Evolutionary conservation across 495 filamentous ascomycete species (phyloP).

Genomic region (Aspergillus diversus): DNA sequence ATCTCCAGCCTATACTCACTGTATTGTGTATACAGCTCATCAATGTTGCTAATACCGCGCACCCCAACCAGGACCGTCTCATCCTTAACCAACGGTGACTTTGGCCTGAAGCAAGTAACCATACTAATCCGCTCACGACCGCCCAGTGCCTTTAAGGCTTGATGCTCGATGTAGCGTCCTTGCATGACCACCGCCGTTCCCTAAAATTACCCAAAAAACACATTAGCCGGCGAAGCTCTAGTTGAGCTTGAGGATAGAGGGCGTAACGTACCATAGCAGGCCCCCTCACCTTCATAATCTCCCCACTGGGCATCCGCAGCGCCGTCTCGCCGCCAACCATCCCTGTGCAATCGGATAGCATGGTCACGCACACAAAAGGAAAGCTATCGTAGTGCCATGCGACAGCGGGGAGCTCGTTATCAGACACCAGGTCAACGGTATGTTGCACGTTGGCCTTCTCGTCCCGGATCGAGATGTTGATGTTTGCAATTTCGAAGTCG

Average conservation of each 20-base stretch:
- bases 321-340: slow-evolving; percentile 80
- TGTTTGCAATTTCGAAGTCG: slow-evolving; percentile 73
- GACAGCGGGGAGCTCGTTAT: slow-evolving; percentile 53
- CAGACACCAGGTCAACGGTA: neutral
- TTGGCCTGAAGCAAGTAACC: slow-evolving; percentile 72
- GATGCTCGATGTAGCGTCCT: slow-evolving; percentile 72
- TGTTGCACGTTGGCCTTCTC: slow-evolving; percentile 23
- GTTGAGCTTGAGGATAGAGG: neutral
- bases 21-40: slow-evolving; percentile 69
- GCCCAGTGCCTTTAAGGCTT: slow-evolving; percentile 65
- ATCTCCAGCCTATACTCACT: slow-evolving; percentile 70
- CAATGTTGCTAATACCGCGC: slow-evolving; percentile 62
- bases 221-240: neutral
- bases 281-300: slow-evolving; percentile 68
- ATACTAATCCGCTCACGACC: slow-evolving; percentile 70
- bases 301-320: slow-evolving; percentile 59
- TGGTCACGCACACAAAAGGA: slow-evolving; percentile 77
- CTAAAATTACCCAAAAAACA: slow-evolving; percentile 33
- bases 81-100: slow-evolving; percentile 57
- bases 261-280: slow-evolving; percentile 58
- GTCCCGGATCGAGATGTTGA: slow-evolving; percentile 66
- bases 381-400: slow-evolving; percentile 77
- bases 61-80: slow-evolving; percentile 67
- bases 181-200: slow-evolving; percentile 71
- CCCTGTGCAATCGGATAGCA: slow-evolving; percentile 70